Base-by-base conservation (phyloP, 371 early-diverging fungal species). In the Rhizopus microsporus region DNA sequence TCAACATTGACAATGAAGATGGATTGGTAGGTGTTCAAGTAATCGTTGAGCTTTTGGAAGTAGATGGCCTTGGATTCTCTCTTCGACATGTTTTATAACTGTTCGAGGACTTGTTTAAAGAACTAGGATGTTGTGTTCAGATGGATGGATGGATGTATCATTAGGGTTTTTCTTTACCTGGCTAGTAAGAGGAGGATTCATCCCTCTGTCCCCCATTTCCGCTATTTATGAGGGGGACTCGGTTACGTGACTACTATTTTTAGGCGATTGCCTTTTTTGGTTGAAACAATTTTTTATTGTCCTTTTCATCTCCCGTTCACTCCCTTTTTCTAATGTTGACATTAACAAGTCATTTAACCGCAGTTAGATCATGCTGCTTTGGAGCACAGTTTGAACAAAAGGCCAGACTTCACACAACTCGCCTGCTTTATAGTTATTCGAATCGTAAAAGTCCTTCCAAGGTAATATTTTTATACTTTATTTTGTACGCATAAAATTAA, bases 1-100 rank as follows among this genome's bases (percentile, higher is more conserved):
- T 99, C 98, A 67, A 99, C 96, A 69, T 93, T 93, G 85, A 99
- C 96, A 80, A 99, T 84, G 89, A 99, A 96, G 85, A 98, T 90
- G 83, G 96, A 93, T 71, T 77, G 60, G 86, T 84, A 87, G 67
- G 80, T 80, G 66, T 83, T 85, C 74, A 92, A 79, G 70, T 88
- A 83, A 57, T 73, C 63, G 81, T 84, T 83, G 77, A 92, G 88
- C 83, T 74, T 72, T 54, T 67, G 57, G 63, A 78, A 78, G 71
- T 78, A 78, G 59, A 63, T 56, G 75, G 68, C 78, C 68, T 78
- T 78, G 73, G 71, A 61, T 73, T 75, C 78, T 75, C 78, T 71
- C 78, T 78, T 78, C 78, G 78, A 78, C 75, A 75, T 77, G 78
- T 66, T 77, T 48, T 51, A 58, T 62, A 54, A 62, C 75, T 75